Evolutionary conservation across 352 stramenopile genomes (phyloP).

Genomic region (Phytophthora litchii): DNA sequence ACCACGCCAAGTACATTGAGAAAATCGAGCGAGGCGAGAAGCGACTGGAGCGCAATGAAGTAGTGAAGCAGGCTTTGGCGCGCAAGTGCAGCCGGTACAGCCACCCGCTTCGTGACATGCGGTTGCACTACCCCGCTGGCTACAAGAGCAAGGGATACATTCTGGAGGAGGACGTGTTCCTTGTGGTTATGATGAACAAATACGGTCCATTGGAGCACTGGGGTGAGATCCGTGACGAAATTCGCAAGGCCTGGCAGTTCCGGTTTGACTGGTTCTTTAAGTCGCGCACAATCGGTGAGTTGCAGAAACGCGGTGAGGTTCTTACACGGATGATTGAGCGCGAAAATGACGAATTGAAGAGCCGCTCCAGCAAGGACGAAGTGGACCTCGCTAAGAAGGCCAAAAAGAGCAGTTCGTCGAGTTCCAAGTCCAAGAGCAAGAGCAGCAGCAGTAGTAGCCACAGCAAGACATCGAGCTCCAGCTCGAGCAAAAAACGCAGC

Average conservation of each 20-base stretch:
- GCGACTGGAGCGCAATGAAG: slow-evolving; percentile 94
- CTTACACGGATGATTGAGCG: slow-evolving; percentile 96
- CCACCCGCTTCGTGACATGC: slow-evolving; percentile 91
- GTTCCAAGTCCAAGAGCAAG: slow-evolving; percentile 68
- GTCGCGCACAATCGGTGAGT: slow-evolving; percentile 95
- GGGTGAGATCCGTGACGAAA: slow-evolving; percentile 97
- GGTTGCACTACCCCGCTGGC: slow-evolving; percentile 84
- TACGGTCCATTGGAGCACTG: slow-evolving; percentile 96
- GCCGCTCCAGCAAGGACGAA: slow-evolving; percentile 71
- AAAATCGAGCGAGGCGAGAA: slow-evolving; percentile 97
- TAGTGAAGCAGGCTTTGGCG: slow-evolving; percentile 96
- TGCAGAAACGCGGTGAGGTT: slow-evolving; percentile 96
- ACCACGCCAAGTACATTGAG: slow-evolving; percentile 93
- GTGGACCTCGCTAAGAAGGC: slow-evolving; percentile 83
- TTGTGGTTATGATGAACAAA: slow-evolving; percentile 99
- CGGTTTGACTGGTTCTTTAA: slow-evolving; percentile 99
- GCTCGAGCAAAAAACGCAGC: slow-evolving; percentile 77
- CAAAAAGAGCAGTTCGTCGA: slow-evolving; percentile 69
- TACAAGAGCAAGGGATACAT: slow-evolving; percentile 96
- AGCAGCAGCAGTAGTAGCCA: slow-evolving; percentile 53
- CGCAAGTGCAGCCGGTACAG: slow-evolving; percentile 95
- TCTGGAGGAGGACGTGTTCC: slow-evolving; percentile 98
- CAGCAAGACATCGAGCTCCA: slow-evolving; percentile 60
- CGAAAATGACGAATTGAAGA: slow-evolving; percentile 91
- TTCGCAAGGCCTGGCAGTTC: slow-evolving; percentile 98